phyloP scores from a whole-genome alignment of 73 alveolate species.

The Paramecium bursaria region DNA sequence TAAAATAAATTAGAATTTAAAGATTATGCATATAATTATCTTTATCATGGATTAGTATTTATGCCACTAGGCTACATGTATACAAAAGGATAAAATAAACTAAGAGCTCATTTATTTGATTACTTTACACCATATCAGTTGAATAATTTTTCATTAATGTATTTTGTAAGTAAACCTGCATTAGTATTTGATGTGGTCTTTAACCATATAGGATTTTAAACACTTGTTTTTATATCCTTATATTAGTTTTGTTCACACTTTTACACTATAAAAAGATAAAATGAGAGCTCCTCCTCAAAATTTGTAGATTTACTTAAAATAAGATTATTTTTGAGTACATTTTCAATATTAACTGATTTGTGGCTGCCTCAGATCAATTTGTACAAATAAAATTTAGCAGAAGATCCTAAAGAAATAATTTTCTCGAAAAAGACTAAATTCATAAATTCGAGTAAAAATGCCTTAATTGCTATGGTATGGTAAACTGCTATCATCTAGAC shows the following conservation, averaged over 20 bases:
- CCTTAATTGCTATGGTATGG: conserved; percentile 12
- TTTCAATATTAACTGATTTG: background rate
- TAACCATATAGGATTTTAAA: conserved; percentile 15
- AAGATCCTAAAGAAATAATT: conserved; percentile 15
- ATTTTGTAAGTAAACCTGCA: conserved; percentile 43
- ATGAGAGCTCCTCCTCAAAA: background rate
- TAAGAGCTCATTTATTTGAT: conserved; percentile 23
- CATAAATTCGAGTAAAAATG: background rate
- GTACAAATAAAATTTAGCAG: background rate
- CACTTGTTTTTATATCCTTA: conserved; percentile 7
- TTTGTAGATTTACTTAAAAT: background rate
- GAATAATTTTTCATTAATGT: conserved; percentile 50
- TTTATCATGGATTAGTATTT: background rate
- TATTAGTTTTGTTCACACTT: conserved; percentile 17
- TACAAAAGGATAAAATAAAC: background rate
- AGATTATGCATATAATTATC: conserved; percentile 6
- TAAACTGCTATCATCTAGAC: background rate
- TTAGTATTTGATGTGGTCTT: conserved; percentile 40
- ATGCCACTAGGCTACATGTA: background rate
- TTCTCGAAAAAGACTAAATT: no score
- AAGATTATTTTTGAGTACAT: background rate
- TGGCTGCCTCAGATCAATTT: conserved; percentile 33
- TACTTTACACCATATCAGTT: conserved; percentile 13
- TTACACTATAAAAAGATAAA: background rate
- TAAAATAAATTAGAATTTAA: background rate